These are phyloP conservation scores for Coniochaeta sp. DNA, from an alignment of 2,329 filamentous ascomycete species.

Conservation along the genomic window DNA sequence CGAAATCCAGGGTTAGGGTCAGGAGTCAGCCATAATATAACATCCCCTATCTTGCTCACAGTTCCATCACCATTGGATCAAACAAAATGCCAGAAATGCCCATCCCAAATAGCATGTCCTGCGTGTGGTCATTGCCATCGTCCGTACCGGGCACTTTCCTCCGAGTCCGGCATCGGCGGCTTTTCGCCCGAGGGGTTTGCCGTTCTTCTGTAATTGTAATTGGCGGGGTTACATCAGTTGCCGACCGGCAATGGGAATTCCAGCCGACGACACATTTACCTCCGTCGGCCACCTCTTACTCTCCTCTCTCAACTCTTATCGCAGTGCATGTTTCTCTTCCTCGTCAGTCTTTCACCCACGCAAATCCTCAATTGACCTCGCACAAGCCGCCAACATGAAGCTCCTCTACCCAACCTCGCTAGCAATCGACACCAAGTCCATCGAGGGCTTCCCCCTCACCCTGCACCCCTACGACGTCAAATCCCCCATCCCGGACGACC, in stretches of 20 bases:
- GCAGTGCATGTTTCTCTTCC: not conserved
- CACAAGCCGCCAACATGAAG: constrained; percentile 41
- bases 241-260: not conserved
- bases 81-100: too few relatives aligned
- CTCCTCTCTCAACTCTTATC: not conserved
- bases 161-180: not conserved
- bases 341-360: not conserved
- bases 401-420: constrained; percentile 61
- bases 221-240: constrained; percentile 1
- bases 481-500: constrained; percentile 46
- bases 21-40: too few relatives aligned
- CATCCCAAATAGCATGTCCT: too few relatives aligned
- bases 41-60: too few relatives aligned
- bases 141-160: too few relatives aligned
- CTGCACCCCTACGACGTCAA: constrained; percentile 56
- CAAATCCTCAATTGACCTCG: not conserved
- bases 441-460: constrained; percentile 50
- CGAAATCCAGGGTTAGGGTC: too few relatives aligned
- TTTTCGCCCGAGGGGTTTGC: not conserved
- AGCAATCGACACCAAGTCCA: constrained; percentile 43
- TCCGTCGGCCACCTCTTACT: too few relatives aligned
- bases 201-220: too few relatives aligned
- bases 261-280: not conserved
- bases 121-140: too few relatives aligned
- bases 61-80: too few relatives aligned